A percentile compares a stretch with the other conserved stretches of the same genome.
phyloP scores from a whole-genome alignment of 768 basidiomycete genomes.

The Kwoniella sp. region DNA sequence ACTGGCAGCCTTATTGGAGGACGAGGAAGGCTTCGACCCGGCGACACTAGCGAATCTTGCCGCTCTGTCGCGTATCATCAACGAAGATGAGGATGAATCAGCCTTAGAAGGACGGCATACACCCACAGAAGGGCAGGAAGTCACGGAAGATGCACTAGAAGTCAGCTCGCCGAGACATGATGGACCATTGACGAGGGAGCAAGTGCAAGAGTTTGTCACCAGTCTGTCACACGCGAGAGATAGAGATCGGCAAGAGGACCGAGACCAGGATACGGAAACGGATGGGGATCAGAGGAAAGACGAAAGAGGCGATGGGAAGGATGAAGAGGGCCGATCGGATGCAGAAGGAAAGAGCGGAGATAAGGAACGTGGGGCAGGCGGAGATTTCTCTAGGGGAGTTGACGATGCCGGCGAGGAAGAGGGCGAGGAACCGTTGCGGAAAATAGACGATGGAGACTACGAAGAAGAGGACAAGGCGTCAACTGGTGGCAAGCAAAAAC shows the following conservation, averaged over 20 bases:
- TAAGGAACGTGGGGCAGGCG: not conserved
- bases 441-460: constrained; percentile 22
- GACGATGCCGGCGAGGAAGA: constrained; percentile 19
- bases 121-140: not conserved
- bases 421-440: constrained; percentile 9
- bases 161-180: constrained; percentile 7
- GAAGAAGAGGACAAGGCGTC: constrained; percentile 19
- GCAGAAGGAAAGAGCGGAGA: constrained; percentile 9
- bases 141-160: constrained; percentile 12
- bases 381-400: not conserved
- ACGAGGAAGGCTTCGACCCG: constrained; percentile 40
- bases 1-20: constrained; percentile 11
- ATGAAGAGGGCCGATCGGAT: constrained; percentile 4
- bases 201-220: constrained; percentile 32
- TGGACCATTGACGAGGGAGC: constrained; percentile 30
- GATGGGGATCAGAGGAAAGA: constrained; percentile 11
- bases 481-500: constrained; percentile 31
- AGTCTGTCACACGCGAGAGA: constrained; percentile 16
- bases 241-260: constrained; percentile 2
- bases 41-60: constrained; percentile 46
- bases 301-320: not conserved
- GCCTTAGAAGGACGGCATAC: constrained; percentile 2
- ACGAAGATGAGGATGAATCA: constrained; percentile 23
- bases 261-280: constrained; percentile 10
- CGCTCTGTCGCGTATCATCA: constrained; percentile 37